A percentile compares a stretch with the other conserved stretches of the same genome.
Conservation (phyloP, 495 filamentous ascomycete species). For the Paragyromitra xinjiangensis region DNA sequence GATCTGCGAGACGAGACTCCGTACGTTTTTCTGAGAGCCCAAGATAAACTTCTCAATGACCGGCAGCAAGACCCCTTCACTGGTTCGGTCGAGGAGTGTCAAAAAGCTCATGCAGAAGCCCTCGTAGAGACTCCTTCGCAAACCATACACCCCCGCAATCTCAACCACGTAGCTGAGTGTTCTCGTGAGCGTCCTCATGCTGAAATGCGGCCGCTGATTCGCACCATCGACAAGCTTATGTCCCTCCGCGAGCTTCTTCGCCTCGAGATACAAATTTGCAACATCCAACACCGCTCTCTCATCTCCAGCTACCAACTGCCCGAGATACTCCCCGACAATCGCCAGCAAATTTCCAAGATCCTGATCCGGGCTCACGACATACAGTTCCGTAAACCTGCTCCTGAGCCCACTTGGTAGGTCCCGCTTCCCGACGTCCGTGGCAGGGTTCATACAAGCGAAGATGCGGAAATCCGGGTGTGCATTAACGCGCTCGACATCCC, state of each 20-base stretch:
- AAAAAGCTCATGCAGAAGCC: conserved; percentile 99
- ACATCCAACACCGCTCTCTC: conserved; percentile 76
- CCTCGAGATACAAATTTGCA: conserved; percentile 83
- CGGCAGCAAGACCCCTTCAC: conserved; percentile 77
- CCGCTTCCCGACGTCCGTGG: conserved; percentile 94
- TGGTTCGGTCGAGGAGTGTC: conserved; percentile 80
- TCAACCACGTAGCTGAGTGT: conserved; percentile 85
- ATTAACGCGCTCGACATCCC: conserved; percentile 83
- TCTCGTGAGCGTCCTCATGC: conserved; percentile 91
- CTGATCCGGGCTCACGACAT: conserved; percentile 85
- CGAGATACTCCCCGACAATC: conserved; percentile 87
- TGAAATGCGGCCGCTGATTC: conserved; percentile 93
- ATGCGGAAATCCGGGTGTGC: conserved; percentile 94
- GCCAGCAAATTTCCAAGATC: conserved; percentile 82
- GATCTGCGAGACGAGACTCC: conserved; percentile 74
- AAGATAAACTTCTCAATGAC: conserved; percentile 84
- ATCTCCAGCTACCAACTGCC: conserved; percentile 70
- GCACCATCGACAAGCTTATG: conserved; percentile 92
- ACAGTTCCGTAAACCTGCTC: conserved; percentile 92
- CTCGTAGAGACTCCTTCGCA: conserved; percentile 87
- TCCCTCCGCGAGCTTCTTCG: conserved; percentile 78
- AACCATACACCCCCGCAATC: conserved; percentile 83
- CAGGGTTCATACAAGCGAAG: conserved; percentile 99
- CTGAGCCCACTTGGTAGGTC: conserved; percentile 85
- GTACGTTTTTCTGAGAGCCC: conserved; percentile 69